Conservation (phyloP, 2,329 filamentous ascomycete genomes). For the Nannizziopsis arthrosporioides region DNA sequence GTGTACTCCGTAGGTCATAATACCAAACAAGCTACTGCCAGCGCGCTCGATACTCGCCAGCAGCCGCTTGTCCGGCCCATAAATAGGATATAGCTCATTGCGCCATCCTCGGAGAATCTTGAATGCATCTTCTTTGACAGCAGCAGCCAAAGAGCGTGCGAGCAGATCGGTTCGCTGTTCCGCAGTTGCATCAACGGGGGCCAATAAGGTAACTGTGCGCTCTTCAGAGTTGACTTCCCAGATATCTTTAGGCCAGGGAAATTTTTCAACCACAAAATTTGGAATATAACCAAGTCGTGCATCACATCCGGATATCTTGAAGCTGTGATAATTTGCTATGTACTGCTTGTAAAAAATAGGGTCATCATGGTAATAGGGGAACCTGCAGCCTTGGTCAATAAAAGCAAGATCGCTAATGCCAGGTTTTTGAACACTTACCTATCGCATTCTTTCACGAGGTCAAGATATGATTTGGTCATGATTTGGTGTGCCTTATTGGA, state of each 20-base stretch:
- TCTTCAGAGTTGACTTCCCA: constrained; percentile 49
- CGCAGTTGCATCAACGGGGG: constrained; percentile 46
- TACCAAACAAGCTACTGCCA: constrained; percentile 61
- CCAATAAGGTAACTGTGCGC: constrained; percentile 51
- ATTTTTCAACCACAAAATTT: constrained; percentile 35
- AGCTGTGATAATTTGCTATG: constrained; percentile 45
- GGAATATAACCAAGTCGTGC: constrained; percentile 51
- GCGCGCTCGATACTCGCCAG: constrained; percentile 68
- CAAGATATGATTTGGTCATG: constrained; percentile 26
- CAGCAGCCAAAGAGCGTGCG: constrained; percentile 50
- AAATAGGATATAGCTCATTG: constrained; percentile 68
- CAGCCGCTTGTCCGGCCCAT: constrained; percentile 45
- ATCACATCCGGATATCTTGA: constrained; percentile 57
- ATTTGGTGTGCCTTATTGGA: not conserved
- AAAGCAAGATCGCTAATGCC: too few species aligned
- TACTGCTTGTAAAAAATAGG: constrained; percentile 45
- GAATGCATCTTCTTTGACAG: constrained; percentile 62
- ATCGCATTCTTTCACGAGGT: constrained; percentile 45
- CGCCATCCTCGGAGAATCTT: constrained; percentile 67
- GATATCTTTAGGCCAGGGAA: constrained; percentile 42
- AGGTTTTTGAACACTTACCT: constrained; percentile 39
- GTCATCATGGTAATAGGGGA: constrained; percentile 59
- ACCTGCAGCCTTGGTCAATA: constrained; percentile 39
- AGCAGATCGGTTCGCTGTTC: constrained; percentile 50
- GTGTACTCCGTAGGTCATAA: constrained; percentile 69